phyloP scores from a whole-genome alignment of 23 red algal species.

The Chondrus crispus region DNA sequence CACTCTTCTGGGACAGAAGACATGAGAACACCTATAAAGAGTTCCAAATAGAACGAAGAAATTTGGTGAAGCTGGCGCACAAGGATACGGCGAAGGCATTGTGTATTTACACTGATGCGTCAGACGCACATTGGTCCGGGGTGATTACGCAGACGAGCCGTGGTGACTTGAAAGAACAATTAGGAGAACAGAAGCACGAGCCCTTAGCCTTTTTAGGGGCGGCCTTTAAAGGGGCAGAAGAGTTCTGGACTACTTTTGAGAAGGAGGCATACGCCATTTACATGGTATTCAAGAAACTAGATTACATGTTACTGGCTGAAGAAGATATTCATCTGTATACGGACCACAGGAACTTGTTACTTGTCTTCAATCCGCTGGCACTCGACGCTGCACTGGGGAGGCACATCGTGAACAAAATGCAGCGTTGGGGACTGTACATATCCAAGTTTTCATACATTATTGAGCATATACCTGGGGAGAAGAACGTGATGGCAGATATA shows the following conservation, averaged over 20 bases:
- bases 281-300: not conserved
- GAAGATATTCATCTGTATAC: not conserved
- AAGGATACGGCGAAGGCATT: not conserved
- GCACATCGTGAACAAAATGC: constrained; percentile 21
- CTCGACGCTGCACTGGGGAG: not conserved
- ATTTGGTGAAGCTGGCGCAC: not conserved
- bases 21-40: not conserved
- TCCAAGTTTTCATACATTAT: constrained; percentile 23
- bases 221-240: not conserved
- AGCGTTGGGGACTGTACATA: constrained; percentile 31
- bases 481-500: constrained; percentile 36
- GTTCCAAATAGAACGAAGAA: not conserved
- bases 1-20: not conserved
- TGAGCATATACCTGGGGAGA: not conserved
- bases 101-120: constrained; percentile 8
- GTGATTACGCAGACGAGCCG: not conserved
- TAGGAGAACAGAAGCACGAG: constrained; percentile 7
- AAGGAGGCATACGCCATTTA: constrained; percentile 32
- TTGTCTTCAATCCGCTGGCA: constrained; percentile 6
- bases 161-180: not conserved
- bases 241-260: constrained; percentile 7
- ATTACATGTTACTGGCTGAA: not conserved
- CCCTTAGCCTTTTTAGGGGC: constrained; percentile 12
- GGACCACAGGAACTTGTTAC: constrained; percentile 18
- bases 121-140: not conserved